A percentile compares a stretch with the other conserved stretches of the same genome.
Conservation (phyloP, 1,139 yeast species). For the Yamadazyma triangularis region DNA sequence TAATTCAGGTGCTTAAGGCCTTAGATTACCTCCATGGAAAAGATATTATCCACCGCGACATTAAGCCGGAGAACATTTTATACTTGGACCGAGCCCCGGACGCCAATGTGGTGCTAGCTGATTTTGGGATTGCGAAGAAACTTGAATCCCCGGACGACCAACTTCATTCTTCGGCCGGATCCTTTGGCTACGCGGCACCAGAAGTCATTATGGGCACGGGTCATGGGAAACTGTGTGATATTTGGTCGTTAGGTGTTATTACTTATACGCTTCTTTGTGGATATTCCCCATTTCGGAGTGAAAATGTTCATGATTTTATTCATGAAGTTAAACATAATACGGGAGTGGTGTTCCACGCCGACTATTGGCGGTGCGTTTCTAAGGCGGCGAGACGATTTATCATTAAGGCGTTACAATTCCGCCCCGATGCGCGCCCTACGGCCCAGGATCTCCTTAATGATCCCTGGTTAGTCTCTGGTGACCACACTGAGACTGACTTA, state of each 20-base stretch:
- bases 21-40: slow-evolving; percentile 65
- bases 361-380: slow-evolving; percentile 80
- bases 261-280: slow-evolving; percentile 89
- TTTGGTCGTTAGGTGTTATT: slow-evolving; percentile 91
- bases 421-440: slow-evolving; percentile 66
- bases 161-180: slow-evolving; percentile 78
- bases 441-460: slow-evolving; percentile 60
- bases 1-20: slow-evolving; percentile 70
- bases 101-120: slow-evolving; percentile 78
- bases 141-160: slow-evolving; percentile 57
- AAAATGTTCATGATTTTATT: slow-evolving; percentile 74
- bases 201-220: slow-evolving; percentile 75
- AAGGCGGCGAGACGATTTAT: slow-evolving; percentile 74
- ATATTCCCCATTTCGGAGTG: slow-evolving; percentile 87
- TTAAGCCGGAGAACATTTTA: slow-evolving; percentile 85
- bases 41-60: slow-evolving; percentile 84
- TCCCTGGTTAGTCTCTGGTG: slow-evolving; percentile 62
- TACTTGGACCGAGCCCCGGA: slow-evolving; percentile 50
- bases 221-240: slow-evolving; percentile 89
- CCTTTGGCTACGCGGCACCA: slow-evolving; percentile 93
- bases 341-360: slow-evolving; percentile 79
- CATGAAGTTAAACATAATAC: slow-evolving; percentile 66
- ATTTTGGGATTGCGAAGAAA: slow-evolving; percentile 86
- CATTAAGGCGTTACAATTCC: slow-evolving; percentile 55
- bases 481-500: slow-evolving; percentile 55